These are phyloP conservation scores for Neurospora sp. DNA, from an alignment of 2,329 filamentous ascomycete genomes.

Conservation along the genomic window DNA sequence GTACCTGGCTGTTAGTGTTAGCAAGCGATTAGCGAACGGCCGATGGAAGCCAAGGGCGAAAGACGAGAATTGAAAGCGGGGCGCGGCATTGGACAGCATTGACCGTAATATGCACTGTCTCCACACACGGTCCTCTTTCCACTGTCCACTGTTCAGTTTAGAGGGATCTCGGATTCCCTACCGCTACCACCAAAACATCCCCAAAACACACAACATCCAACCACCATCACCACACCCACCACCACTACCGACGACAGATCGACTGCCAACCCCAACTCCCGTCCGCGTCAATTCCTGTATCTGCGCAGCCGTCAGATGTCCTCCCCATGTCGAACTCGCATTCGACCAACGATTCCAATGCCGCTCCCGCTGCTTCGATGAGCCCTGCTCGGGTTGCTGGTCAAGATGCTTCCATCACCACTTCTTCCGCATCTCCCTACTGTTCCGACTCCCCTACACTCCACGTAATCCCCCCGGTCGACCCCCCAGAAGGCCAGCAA, in stretches of 20 bases:
- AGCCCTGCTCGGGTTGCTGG: constrained; percentile 19
- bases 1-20: background rate
- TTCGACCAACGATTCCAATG: constrained; percentile 43
- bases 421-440: background rate
- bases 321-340: constrained; percentile 47
- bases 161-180: background rate
- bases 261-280: background rate
- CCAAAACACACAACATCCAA: background rate
- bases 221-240: background rate
- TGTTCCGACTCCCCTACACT: too few relatives aligned
- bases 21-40: background rate
- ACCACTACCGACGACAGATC: background rate
- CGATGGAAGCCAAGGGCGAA: background rate
- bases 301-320: constrained; percentile 36
- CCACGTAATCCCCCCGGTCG: background rate
- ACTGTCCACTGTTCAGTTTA: background rate
- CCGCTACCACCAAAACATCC: background rate
- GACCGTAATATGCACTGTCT: background rate
- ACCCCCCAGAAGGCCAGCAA: background rate
- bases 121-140: background rate
- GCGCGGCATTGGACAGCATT: background rate
- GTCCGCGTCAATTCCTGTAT: background rate
- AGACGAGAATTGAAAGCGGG: background rate
- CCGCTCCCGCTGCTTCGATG: constrained; percentile 38
- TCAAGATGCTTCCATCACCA: background rate